Evolutionary conservation across 192 early-diverging fungal species (phyloP).

Genomic region (Entomortierella chlamydospora): DNA sequence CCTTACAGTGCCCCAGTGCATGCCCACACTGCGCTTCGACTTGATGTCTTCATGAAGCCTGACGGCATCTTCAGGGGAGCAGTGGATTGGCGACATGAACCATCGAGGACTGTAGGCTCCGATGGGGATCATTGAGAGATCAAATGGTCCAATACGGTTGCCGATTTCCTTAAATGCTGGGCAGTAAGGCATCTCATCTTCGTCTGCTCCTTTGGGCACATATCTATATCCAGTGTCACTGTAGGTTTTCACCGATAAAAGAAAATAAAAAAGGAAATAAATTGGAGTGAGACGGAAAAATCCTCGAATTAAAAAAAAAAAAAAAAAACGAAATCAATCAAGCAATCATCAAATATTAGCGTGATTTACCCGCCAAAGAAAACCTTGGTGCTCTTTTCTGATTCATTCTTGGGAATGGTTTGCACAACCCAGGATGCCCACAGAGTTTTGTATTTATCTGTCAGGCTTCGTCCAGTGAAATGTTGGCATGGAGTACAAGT

Average conservation of each 20-base stretch:
- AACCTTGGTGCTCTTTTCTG: slow-evolving; percentile 54
- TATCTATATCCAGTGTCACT: slow-evolving; percentile 87
- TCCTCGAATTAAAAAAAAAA: slow-evolving; percentile 47
- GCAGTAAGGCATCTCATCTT: slow-evolving; percentile 72
- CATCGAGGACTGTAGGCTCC: slow-evolving; percentile 84
- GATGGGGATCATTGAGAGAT: slow-evolving; percentile 84
- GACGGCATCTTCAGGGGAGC: slow-evolving; percentile 84
- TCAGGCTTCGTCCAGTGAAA: slow-evolving; percentile 70
- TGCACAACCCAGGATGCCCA: slow-evolving; percentile 83
- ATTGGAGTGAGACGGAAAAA: too few species aligned
- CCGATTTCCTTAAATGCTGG: slow-evolving; percentile 90
- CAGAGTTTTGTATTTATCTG: slow-evolving; percentile 78
- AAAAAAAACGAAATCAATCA: background rate
- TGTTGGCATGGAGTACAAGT: slow-evolving; percentile 82
- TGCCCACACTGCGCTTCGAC: slow-evolving; percentile 74
- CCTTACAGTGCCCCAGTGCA: slow-evolving; percentile 85
- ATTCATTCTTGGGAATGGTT: slow-evolving; percentile 44
- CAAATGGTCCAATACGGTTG: slow-evolving; percentile 75
- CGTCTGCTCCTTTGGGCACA: slow-evolving; percentile 52
- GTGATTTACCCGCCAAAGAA: slow-evolving; percentile 69
- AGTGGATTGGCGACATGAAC: slow-evolving; percentile 82
- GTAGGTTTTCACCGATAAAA: too few species aligned
- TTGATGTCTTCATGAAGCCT: slow-evolving; percentile 80
- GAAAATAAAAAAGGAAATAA: slow-evolving; percentile 28
- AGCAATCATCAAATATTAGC: background rate